Base-by-base conservation (phyloP, 495 filamentous ascomycete species). In the Melanomma pulvis-pyrius region DNA sequence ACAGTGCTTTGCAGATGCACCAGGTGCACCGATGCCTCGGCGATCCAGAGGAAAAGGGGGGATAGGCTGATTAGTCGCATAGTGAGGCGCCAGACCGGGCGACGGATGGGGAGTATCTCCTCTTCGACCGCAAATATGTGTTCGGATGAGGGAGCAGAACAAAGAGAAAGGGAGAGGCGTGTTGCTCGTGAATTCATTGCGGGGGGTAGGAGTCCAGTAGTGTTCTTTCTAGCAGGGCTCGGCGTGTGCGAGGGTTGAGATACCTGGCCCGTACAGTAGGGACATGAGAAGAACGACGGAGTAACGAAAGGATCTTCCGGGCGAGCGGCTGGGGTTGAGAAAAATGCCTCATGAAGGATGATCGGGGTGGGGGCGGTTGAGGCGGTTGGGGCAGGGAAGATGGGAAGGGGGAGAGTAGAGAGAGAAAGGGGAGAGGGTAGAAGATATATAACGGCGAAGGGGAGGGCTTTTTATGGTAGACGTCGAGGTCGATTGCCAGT, bases 381-480 rank as follows among this genome's bases (percentile, higher is more conserved):
- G 15, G 15, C 36, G 47, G 50, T 32, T 46, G 29, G 17, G 54
- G 63, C n/a, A 19, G 21, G 25, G 12, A 55, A 41, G 54, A 44
- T 34, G 7, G 44, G 63, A 59, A 46, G 41, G 63, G 28, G 48
- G 21, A 59, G 53, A 49, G 44, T 48, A 52, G 54, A 59, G 46
- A 59, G 54, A 52, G 41, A 59, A 52, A 21, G 53, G 7, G 49
- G 34, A 53, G 29, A 24, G 41, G 41, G 34, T 26, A n/a, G 30
- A 60, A 34, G 24, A 49, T 61, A 67, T 61, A 61, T 61, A 13
- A 61, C 47, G 49, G 55, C 56, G 25, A 47, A 61, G 56, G 49
- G 56, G 47, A 26, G 56, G 29, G n/a, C n/a, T 29, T 61, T 67
- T 67, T 67, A 67, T 67, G 28, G 49, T 61, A n/a, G 56, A 67